These are phyloP conservation scores for Heterobasidion irregulare DNA, from an alignment of 1,284 basidiomycete genomes.

Conservation along the genomic window DNA sequence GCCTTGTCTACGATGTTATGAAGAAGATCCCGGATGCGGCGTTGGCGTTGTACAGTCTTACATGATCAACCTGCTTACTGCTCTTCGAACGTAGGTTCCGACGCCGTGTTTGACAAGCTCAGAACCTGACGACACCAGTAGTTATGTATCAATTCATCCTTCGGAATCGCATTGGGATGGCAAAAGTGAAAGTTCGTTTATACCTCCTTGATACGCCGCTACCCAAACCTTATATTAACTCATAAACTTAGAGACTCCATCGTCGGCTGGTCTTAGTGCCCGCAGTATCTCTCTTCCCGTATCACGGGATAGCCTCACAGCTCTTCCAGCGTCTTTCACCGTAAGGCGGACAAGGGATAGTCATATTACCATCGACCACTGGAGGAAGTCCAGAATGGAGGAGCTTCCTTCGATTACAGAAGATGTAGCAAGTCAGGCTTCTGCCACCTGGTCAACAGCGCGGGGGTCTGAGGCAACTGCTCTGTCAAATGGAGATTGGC, in stretches of 20 bases:
- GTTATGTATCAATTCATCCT: background rate
- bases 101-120: background rate
- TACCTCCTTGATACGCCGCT: background rate
- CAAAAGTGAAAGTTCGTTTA: background rate
- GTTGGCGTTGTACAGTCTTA: constrained; percentile 25
- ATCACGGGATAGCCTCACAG: background rate
- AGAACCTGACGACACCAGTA: background rate
- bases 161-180: background rate
- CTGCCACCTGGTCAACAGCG: background rate
- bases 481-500: background rate
- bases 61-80: constrained; percentile 14
- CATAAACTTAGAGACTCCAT: background rate
- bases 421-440: background rate
- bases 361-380: background rate
- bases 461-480: background rate
- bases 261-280: background rate
- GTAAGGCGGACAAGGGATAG: background rate
- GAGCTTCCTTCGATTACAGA: background rate
- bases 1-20: constrained; percentile 19
- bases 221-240: background rate
- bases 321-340: background rate
- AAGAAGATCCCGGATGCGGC: background rate
- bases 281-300: background rate
- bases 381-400: background rate
- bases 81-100: background rate